A percentile compares a stretch with the other conserved stretches of the same genome.
Evolutionary conservation across 2,329 filamentous ascomycete species (phyloP).

Genomic region (Cladosporium velox): DNA sequence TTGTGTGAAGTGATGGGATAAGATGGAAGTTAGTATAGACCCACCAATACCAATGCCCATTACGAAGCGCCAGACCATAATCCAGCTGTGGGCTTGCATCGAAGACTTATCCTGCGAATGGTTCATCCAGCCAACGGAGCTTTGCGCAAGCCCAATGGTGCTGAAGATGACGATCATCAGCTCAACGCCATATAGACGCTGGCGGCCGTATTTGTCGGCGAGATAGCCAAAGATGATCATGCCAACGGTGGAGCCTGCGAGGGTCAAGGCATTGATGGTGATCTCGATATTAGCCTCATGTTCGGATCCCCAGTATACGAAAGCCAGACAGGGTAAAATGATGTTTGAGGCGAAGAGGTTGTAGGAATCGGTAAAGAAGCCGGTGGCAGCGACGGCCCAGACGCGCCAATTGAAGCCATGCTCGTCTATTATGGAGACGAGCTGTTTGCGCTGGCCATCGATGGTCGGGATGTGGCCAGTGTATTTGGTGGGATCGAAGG

Average conservation of each 20-base stretch:
- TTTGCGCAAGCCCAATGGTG: conserved; percentile 43
- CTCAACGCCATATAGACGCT: conserved; percentile 45
- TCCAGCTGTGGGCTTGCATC: conserved; percentile 34
- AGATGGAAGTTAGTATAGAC: conserved; percentile 23
- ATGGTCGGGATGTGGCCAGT: conserved; percentile 20
- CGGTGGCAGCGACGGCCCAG: conserved; percentile 43
- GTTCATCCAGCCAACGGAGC: conserved; percentile 32
- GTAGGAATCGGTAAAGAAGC: conserved; percentile 45
- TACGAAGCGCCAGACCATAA: conserved; percentile 43
- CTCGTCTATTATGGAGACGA: conserved; percentile 24
- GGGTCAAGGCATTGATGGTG: conserved; percentile 43
- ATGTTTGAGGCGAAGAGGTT: conserved; percentile 44
- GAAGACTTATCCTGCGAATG: conserved; percentile 15
- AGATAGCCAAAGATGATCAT: conserved; percentile 43
- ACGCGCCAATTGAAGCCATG: conserved; percentile 32
- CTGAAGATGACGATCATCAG: conserved; percentile 45
- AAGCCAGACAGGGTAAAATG: conserved; percentile 43
- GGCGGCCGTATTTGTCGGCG: conserved; percentile 39
- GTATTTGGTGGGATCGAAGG: conserved; percentile 16
- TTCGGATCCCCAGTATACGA: conserved; percentile 40
- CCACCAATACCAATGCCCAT: conserved; percentile 44
- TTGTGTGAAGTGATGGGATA: neutral
- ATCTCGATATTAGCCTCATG: conserved; percentile 33
- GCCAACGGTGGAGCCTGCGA: conserved; percentile 43
- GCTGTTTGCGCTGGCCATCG: conserved; percentile 19